Conservation (phyloP, 2,329 filamentous ascomycete species). For the Torrubiella hemipterigena region DNA sequence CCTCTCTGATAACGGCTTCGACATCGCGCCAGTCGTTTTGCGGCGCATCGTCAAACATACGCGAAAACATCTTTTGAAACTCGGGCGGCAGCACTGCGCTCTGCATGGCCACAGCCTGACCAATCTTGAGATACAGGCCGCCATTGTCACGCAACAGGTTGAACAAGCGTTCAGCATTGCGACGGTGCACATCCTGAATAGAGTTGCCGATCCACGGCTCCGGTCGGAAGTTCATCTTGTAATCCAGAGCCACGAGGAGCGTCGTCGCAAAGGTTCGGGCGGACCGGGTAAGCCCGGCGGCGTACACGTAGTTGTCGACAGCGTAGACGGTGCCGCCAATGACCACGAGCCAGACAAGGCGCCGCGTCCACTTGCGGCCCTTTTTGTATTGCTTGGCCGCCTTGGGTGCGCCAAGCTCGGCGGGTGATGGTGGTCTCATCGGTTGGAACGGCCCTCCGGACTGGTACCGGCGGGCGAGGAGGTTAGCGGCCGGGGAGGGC, state of each 20-base stretch:
- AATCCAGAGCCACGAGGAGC: conserved; percentile 74
- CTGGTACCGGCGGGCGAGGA: conserved; percentile 16
- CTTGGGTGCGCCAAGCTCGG: conserved; percentile 60
- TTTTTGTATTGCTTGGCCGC: conserved; percentile 60
- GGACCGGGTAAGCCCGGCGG: conserved; percentile 66
- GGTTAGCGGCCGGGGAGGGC: conserved; percentile 2
- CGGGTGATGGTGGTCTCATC: conserved; percentile 65
- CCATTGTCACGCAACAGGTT: conserved; percentile 76
- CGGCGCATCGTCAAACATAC: conserved; percentile 96
- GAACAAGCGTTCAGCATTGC: conserved; percentile 75
- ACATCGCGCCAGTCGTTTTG: conserved; percentile 84
- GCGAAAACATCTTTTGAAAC: conserved; percentile 90
- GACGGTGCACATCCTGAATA: conserved; percentile 65
- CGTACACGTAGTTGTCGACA: conserved; percentile 64
- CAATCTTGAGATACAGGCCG: conserved; percentile 92
- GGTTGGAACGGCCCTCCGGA: conserved; percentile 42
- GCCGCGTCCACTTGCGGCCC: conserved; percentile 64
- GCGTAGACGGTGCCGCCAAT: conserved; percentile 51
- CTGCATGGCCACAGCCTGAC: conserved; percentile 97
- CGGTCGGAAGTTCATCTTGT: conserved; percentile 90
- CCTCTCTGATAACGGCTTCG: conserved; percentile 72
- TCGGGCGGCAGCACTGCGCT: conserved; percentile 85
- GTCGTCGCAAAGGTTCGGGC: conserved; percentile 72
- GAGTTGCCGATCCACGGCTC: conserved; percentile 63
- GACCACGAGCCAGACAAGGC: conserved; percentile 50